Evolutionary conservation across 768 basidiomycete genomes (phyloP), one percentile per base, ranked within the genome.

Genomic region (Amylocystis lapponica): DNA sequence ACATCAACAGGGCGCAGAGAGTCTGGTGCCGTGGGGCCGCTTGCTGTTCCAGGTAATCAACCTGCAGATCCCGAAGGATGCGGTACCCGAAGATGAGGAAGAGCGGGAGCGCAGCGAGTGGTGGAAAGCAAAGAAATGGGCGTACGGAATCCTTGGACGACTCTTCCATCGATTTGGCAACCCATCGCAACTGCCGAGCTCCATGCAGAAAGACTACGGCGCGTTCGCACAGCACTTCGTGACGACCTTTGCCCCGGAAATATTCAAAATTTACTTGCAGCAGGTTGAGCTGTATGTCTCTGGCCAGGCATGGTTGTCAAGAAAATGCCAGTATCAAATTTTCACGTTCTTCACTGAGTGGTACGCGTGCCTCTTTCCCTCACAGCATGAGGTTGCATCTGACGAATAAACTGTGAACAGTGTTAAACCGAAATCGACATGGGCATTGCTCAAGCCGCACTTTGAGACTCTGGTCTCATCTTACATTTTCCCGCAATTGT

Each of bases 121-220:
- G 91, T 90, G 89, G 86, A 84, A 83, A 58, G 76, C 84, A 8
- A 94, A 94, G 67, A 95, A 95, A 59, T 94, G 91, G 92, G 87
- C 91, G 1, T 92, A 83, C 57, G 78, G 74, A n/a, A 79, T 79
- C 27, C 68, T 95, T 7, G 85, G 86, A 27, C 70, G 81, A 19
- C 67, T 92, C 13, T 92, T 92, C 73, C 83, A 85, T 55, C 74
- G 84, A 76, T 94, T 81, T 53, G 92, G 91, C 8, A 92, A 86
- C 61, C 90, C 91, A 0, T 84, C 86, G 1, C 91, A 93, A 59
- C 76, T 94, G 20, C 88, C 90, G 0, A 75, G 70, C 40, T 69
- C 83, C 10, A 68, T 88, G 69, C 74, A 83, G 59, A 66, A 73
- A 12, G 77, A 84, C 25, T 93, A 92, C 52, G 68, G 66, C 4